These are phyloP conservation scores for Mycena vulgaris DNA, from an alignment of 768 basidiomycete genomes.

Conservation along the genomic window DNA sequence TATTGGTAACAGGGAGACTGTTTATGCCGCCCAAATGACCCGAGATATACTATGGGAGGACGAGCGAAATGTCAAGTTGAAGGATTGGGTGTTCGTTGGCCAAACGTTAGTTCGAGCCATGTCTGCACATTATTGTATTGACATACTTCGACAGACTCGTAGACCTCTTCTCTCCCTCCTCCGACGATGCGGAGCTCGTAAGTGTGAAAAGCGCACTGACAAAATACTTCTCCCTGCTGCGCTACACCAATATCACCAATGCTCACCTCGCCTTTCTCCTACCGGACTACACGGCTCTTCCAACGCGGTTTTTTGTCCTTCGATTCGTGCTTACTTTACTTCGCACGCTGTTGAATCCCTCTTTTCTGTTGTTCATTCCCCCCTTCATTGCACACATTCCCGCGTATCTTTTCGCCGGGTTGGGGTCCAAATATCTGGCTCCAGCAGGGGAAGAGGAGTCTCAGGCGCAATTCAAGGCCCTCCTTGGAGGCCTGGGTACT, in stretches of 20 bases:
- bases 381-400: conserved; percentile 70
- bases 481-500: conserved; percentile 67
- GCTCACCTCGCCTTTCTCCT: conserved; percentile 60
- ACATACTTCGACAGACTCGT: conserved; percentile 52
- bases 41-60: conserved; percentile 69
- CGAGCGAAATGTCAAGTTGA: conserved; percentile 61
- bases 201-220: conserved; percentile 62
- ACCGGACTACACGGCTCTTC: conserved; percentile 52
- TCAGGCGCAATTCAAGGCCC: conserved; percentile 79
- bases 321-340: conserved; percentile 43
- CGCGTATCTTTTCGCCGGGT: conserved; percentile 65
- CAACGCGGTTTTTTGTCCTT: conserved; percentile 38
- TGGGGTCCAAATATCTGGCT: conserved; percentile 61
- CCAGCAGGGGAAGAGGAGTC: conserved; percentile 73
- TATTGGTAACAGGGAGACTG: conserved; percentile 64
- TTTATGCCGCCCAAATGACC: conserved; percentile 72
- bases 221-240: conserved; percentile 70
- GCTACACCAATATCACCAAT: conserved; percentile 67
- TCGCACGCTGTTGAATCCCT: conserved; percentile 60
- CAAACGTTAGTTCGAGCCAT: conserved; percentile 64
- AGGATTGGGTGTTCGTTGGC: conserved; percentile 66
- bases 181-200: conserved; percentile 37
- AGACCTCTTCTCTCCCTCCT: conserved; percentile 35
- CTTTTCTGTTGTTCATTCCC: conserved; percentile 58
- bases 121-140: conserved; percentile 43